Evolutionary conservation across 768 basidiomycete species (phyloP).

Genomic region (Dentipellis fragilis): DNA sequence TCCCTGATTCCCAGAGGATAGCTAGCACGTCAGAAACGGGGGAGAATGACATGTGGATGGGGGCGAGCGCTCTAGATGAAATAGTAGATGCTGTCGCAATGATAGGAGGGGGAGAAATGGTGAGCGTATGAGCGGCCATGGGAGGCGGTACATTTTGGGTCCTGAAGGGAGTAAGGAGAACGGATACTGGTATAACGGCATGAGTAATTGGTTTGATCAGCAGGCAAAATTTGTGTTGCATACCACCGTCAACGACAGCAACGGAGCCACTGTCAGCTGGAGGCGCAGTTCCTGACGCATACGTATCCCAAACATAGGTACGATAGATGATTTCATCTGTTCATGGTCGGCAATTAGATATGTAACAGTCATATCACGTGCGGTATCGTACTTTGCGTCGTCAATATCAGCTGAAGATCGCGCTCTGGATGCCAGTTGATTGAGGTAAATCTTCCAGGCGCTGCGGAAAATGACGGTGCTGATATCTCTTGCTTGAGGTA

Average conservation of each 20-base stretch:
- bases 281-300: conserved; percentile 41
- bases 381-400: conserved; percentile 51
- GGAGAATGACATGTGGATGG: conserved; percentile 61
- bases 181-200: conserved; percentile 34
- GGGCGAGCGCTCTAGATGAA: conserved; percentile 33
- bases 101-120: conserved; percentile 13
- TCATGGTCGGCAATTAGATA: background rate
- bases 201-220: background rate
- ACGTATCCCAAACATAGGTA: conserved; percentile 74
- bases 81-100: background rate
- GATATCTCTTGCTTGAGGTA: conserved; percentile 88
- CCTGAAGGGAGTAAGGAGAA: conserved; percentile 88
- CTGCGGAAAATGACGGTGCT: conserved; percentile 27
- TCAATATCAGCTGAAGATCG: conserved; percentile 50
- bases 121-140: conserved; percentile 62
- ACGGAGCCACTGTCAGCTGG: conserved; percentile 79
- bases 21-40: conserved; percentile 46
- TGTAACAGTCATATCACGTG: background rate
- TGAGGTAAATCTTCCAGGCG: conserved; percentile 52
- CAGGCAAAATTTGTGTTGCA: conserved; percentile 18
- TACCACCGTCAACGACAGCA: conserved; percentile 84
- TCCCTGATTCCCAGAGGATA: conserved; percentile 61
- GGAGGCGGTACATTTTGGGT: conserved; percentile 97
- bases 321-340: conserved; percentile 48
- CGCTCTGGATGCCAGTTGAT: conserved; percentile 86